Evolutionary conservation across 2,329 filamentous ascomycete genomes (phyloP).

Genomic region (Pestalotiopsis sp.): DNA sequence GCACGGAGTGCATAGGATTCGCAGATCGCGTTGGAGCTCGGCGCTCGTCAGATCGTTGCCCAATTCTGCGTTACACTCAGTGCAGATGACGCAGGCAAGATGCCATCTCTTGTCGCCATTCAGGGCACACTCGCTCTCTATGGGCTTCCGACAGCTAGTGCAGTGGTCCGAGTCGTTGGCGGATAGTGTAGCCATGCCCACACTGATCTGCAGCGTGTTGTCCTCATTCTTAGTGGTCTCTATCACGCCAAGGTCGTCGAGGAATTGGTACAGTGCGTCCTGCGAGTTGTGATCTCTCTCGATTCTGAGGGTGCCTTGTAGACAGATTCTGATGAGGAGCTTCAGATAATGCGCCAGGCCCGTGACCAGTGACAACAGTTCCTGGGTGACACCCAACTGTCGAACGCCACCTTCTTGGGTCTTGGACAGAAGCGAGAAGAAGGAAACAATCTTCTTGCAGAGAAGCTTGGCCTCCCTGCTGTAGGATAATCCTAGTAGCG

Average conservation of each 20-base stretch:
- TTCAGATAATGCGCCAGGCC: slow-evolving; percentile 97
- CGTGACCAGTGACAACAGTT: slow-evolving; percentile 95
- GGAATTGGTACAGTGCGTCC: slow-evolving; percentile 79
- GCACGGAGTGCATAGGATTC: slow-evolving; percentile 74
- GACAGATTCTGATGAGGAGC: slow-evolving; percentile 92
- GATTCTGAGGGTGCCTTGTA: slow-evolving; percentile 89
- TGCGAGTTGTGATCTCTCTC: slow-evolving; percentile 80
- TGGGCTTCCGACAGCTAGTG: slow-evolving; percentile 77
- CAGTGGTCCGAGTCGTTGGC: slow-evolving; percentile 86
- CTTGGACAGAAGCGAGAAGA: slow-evolving; percentile 93
- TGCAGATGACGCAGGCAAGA: slow-evolving; percentile 78
- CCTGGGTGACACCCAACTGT: slow-evolving; percentile 94
- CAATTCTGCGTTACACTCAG: slow-evolving; percentile 66
- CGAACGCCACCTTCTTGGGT: slow-evolving; percentile 89
- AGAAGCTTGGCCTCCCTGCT: slow-evolving; percentile 95
- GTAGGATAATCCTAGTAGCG: slow-evolving; percentile 75
- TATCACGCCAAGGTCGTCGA: slow-evolving; percentile 83
- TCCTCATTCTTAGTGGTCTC: slow-evolving; percentile 77
- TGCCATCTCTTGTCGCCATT: slow-evolving; percentile 82
- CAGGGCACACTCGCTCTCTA: slow-evolving; percentile 91
- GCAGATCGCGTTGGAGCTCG: slow-evolving; percentile 70
- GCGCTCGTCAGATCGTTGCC: slow-evolving; percentile 71
- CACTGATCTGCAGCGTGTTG: slow-evolving; percentile 66
- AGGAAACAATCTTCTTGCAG: slow-evolving; percentile 99
- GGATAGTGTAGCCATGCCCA: slow-evolving; percentile 68